Evolutionary conservation across 2,329 filamentous ascomycete genomes (phyloP).

Genomic region (Zasmidium cellare): DNA sequence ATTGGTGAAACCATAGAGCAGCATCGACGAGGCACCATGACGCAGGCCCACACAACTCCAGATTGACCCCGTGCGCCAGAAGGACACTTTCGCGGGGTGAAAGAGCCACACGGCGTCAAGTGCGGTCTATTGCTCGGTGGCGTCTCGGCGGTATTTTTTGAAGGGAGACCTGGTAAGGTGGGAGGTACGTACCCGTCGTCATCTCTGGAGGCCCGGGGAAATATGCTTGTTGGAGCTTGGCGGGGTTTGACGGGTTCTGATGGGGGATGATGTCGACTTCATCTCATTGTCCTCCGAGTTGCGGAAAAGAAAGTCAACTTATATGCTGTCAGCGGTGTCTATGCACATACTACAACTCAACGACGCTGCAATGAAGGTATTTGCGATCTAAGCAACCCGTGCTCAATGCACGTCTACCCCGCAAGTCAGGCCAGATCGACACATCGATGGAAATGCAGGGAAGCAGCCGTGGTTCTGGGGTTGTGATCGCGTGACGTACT

Average conservation of each 20-base stretch:
- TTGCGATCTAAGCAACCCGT: no score
- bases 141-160: conserved; percentile 18
- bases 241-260: not conserved
- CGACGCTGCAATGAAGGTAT: no score
- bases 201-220: conserved; percentile 2
- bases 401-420: not conserved
- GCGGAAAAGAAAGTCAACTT: no score
- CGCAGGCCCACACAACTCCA: conserved; percentile 3
- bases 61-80: conserved; percentile 9
- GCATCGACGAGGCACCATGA: not conserved
- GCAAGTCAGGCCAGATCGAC: not conserved
- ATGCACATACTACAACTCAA: no score
- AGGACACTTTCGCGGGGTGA: conserved; percentile 9
- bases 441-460: not conserved
- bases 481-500: not conserved
- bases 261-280: not conserved
- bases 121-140: conserved; percentile 21
- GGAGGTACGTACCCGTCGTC: conserved; percentile 13
- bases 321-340: no score
- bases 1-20: conserved; percentile 1
- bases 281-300: not conserved
- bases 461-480: not conserved
- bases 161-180: not conserved
- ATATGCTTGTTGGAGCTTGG: not conserved
- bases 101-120: conserved; percentile 9